These are phyloP conservation scores for Moniliophthora roreri DNA, from an alignment of 1,284 basidiomycete species.

Conservation along the genomic window DNA sequence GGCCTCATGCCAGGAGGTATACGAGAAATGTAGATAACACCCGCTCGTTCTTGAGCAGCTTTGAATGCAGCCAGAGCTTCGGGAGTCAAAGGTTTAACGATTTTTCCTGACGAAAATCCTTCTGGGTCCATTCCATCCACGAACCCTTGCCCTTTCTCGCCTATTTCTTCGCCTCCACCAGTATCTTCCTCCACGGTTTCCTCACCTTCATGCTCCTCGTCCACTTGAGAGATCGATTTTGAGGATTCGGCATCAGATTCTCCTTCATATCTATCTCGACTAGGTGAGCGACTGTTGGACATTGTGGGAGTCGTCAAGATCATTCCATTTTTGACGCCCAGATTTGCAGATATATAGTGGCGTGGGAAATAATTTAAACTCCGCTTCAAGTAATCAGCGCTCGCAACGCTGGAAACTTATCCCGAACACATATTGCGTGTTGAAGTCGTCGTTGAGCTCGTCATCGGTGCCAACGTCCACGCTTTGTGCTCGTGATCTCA, in stretches of 20 bases:
- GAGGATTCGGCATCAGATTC: slow-evolving; percentile 18
- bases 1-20: slow-evolving; percentile 99
- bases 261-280: slow-evolving; percentile 10
- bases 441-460: slow-evolving; percentile 56
- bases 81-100: slow-evolving; percentile 67
- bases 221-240: not conserved
- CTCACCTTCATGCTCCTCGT: slow-evolving; percentile 4
- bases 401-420: slow-evolving; percentile 36
- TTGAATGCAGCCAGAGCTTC: slow-evolving; percentile 74
- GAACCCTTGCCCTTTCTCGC: too few relatives aligned
- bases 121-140: slow-evolving; percentile 52
- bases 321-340: not conserved
- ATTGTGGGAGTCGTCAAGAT: not conserved
- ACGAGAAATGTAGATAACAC: slow-evolving; percentile 93
- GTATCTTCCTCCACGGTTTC: not conserved
- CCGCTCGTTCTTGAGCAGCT: slow-evolving; percentile 68
- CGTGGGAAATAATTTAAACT: not conserved
- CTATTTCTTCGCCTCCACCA: too few relatives aligned
- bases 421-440: slow-evolving; percentile 61
- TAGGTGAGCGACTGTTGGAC: not conserved
- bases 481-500: slow-evolving; percentile 59
- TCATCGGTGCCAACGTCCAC: slow-evolving; percentile 54
- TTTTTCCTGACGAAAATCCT: slow-evolving; percentile 54
- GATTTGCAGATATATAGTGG: not conserved
- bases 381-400: not conserved